Evolutionary conservation across 148 eudicot species (phyloP).

Genomic region (Persicaria tinctoria): DNA sequence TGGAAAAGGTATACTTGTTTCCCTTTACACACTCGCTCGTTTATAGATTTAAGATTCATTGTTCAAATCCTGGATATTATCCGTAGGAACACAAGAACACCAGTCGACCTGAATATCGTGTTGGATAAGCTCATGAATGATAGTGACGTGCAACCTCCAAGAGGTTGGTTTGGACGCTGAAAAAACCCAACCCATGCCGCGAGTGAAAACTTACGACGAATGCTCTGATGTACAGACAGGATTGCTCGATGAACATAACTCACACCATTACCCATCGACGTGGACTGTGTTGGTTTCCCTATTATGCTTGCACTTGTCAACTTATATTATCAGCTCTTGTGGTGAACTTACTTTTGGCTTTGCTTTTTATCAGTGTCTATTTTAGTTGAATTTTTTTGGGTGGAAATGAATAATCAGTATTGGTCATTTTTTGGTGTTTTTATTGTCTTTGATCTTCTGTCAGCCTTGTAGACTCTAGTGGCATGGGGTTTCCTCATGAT

Average conservation of each 20-base stretch:
- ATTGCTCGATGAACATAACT: conserved; percentile 10
- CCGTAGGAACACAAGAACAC: no score
- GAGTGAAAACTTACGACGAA: neutral
- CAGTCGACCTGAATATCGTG: conserved; percentile 22
- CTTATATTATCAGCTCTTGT: neutral
- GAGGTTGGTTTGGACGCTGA: conserved; percentile 14
- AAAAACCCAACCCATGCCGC: neutral
- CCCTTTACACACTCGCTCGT: no score
- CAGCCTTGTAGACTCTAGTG: no score
- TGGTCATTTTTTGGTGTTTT: neutral
- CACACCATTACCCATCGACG: neutral
- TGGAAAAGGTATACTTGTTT: no score
- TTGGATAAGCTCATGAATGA: conserved; percentile 26
- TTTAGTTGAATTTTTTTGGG: neutral
- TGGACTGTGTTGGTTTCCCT: neutral
- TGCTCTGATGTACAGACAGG: neutral
- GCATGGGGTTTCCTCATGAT: no score
- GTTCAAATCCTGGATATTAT: no score
- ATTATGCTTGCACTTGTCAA: neutral
- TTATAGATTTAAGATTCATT: no score
- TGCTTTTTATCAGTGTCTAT: neutral
- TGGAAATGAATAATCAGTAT: neutral
- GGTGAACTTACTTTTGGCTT: neutral
- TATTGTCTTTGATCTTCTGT: neutral
- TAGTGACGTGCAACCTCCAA: neutral